Evolutionary conservation across 257 asterid genomes (phyloP).

Genomic region (Verbascum thapsus): DNA sequence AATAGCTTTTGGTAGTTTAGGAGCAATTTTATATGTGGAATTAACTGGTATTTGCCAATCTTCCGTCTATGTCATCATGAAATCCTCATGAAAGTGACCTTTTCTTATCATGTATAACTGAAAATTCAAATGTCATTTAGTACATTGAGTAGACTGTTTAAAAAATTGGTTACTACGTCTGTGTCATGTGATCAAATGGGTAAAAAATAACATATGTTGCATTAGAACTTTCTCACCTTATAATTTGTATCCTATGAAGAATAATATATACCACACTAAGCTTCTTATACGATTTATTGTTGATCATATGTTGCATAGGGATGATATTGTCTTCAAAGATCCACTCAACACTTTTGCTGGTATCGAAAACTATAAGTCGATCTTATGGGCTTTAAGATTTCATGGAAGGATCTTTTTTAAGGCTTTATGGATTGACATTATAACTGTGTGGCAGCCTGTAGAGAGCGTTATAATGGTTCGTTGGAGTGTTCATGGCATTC

Average conservation of each 20-base stretch:
- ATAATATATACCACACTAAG: neutral
- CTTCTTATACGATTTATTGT: constrained; percentile 16
- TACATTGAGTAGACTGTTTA: neutral
- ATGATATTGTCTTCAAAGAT: constrained; percentile 81
- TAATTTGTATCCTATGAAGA: too few species aligned
- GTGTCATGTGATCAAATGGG: too few species aligned
- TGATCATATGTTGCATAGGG: constrained; percentile 54
- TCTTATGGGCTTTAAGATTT: constrained; percentile 85
- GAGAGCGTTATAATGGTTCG: constrained; percentile 87
- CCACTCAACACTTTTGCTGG: constrained; percentile 85
- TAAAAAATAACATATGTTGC: too few species aligned
- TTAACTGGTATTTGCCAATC: neutral
- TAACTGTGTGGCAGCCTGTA: constrained; percentile 96
- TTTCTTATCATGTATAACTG: neutral
- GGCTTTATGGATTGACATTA: constrained; percentile 83
- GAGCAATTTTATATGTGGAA: neutral
- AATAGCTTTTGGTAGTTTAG: constrained; percentile 9
- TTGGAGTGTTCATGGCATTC: constrained; percentile 92
- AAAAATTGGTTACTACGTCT: too few species aligned
- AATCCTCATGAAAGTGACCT: neutral
- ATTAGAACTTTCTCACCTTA: too few species aligned
- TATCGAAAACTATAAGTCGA: constrained; percentile 76
- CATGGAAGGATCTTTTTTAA: constrained; percentile 76
- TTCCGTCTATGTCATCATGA: neutral
- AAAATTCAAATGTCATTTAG: constrained; percentile 8